phyloP scores from a whole-genome alignment of 2,329 filamentous ascomycete species.

The Penicillium sp. region DNA sequence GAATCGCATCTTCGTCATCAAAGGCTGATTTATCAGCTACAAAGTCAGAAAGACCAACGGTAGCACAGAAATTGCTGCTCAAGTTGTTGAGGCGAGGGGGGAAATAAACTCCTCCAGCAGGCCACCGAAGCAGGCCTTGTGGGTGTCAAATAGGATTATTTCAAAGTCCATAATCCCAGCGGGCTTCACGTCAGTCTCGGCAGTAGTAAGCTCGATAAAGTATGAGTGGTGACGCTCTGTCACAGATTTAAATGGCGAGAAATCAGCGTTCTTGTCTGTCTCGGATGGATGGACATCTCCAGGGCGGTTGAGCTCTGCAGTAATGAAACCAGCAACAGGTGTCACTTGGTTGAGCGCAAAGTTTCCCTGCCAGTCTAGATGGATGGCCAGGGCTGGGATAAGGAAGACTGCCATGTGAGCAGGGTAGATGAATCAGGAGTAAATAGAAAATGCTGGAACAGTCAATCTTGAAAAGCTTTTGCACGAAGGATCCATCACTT shows the following conservation, averaged over 20 bases:
- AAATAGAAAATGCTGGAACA: constrained; percentile 60
- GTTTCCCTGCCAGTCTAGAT: constrained; percentile 79
- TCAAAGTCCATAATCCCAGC: constrained; percentile 87
- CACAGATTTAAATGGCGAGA: constrained; percentile 73
- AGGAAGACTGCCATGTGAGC: constrained; percentile 60
- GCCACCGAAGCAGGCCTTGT: constrained; percentile 84
- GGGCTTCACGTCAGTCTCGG: constrained; percentile 68
- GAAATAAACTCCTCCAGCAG: constrained; percentile 93
- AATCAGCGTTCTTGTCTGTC: constrained; percentile 52
- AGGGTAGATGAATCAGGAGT: background rate
- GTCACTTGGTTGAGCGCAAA: constrained; percentile 96
- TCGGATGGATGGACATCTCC: constrained; percentile 44
- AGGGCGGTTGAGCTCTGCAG: constrained; percentile 81
- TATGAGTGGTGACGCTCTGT: constrained; percentile 84
- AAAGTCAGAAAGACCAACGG: constrained; percentile 80
- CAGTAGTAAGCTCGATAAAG: constrained; percentile 79
- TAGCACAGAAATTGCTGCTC: constrained; percentile 92
- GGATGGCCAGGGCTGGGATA: constrained; percentile 90
- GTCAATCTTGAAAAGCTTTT: constrained; percentile 86
- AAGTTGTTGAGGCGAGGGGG: constrained; percentile 94
- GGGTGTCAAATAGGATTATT: constrained; percentile 93
- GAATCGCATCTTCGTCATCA: constrained; percentile 75
- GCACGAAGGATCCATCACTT: constrained; percentile 69
- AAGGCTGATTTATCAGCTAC: constrained; percentile 63
- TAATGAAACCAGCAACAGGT: constrained; percentile 83